A percentile compares a stretch with the other conserved stretches of the same genome.
Evolutionary conservation across 805 yeast species (phyloP).

Genomic region (Torulaspora indica): DNA sequence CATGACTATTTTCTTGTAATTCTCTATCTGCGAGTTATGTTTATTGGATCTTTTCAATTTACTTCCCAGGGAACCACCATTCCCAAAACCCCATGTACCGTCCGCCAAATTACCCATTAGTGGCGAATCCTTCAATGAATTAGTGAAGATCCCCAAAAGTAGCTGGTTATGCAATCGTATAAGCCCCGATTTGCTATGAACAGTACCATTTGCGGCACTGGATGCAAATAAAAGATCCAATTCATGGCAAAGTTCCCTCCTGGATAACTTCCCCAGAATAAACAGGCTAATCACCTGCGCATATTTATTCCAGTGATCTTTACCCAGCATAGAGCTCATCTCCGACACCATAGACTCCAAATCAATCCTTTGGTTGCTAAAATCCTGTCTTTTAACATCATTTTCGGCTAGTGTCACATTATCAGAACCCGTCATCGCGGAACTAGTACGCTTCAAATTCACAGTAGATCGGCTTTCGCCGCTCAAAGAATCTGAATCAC

Average conservation of each 20-base stretch:
- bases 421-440: conserved; percentile 8
- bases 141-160: conserved; percentile 74
- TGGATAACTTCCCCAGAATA: conserved; percentile 71
- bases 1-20: conserved; percentile 79
- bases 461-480: conserved; percentile 5
- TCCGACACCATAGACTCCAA: conserved; percentile 65
- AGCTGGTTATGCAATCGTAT: conserved; percentile 70
- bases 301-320: conserved; percentile 74
- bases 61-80: conserved; percentile 43
- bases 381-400: conserved; percentile 5
- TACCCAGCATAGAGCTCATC: conserved; percentile 68
- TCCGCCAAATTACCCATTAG: conserved; percentile 61
- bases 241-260: conserved; percentile 62
- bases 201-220: conserved; percentile 3
- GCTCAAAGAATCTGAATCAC: conserved; percentile 4
- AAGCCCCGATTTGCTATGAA: conserved; percentile 15
- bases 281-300: conserved; percentile 74
- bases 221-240: conserved; percentile 49
- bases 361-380: conserved; percentile 44
- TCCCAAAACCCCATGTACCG: conserved; percentile 49
- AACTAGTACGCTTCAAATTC: conserved; percentile 3
- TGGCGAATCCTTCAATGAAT: conserved; percentile 75
- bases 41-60: conserved; percentile 39
- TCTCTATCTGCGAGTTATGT: conserved; percentile 67
- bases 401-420: conserved; percentile 9